These are phyloP conservation scores for Pythium chondricola DNA, from an alignment of 352 stramenopile species.

Conservation along the genomic window DNA sequence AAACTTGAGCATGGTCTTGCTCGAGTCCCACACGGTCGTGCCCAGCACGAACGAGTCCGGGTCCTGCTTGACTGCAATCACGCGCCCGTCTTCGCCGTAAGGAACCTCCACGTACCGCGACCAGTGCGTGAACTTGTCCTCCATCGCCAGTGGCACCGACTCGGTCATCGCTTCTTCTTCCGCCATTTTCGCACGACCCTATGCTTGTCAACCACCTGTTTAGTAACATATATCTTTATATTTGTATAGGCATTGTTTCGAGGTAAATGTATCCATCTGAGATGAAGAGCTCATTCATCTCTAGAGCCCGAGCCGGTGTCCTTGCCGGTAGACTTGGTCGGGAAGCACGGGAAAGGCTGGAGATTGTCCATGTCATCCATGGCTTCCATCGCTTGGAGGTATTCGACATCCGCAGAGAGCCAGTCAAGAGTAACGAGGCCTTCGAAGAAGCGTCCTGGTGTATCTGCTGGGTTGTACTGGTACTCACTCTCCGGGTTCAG, in stretches of 20 bases:
- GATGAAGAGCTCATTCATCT: no score
- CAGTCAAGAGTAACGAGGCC: constrained; percentile 49
- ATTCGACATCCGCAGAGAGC: constrained; percentile 43
- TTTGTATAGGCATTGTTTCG: background rate
- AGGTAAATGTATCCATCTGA: constrained; percentile 2
- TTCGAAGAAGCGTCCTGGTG: constrained; percentile 35
- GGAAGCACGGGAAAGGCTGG: constrained; percentile 46
- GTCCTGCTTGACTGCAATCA: constrained; percentile 62
- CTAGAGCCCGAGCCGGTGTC: no score
- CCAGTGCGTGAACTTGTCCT: constrained; percentile 77
- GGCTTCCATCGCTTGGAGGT: constrained; percentile 29
- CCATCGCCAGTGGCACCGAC: constrained; percentile 58
- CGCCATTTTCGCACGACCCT: constrained; percentile 24
- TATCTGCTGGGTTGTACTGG: constrained; percentile 48
- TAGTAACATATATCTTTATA: constrained; percentile 3
- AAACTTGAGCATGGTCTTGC: constrained; percentile 83
- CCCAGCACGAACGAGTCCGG: constrained; percentile 79
- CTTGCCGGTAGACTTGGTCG: no score
- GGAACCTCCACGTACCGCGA: constrained; percentile 63
- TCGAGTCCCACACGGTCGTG: constrained; percentile 81
- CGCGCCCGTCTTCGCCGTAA: constrained; percentile 26
- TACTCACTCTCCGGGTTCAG: constrained; percentile 69
- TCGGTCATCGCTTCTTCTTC: constrained; percentile 48
- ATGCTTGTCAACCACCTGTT: background rate
- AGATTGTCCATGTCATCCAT: constrained; percentile 53